Percentiles rank a stretch among this genome's conserved stretches.
phyloP scores from a whole-genome alignment of 1,284 basidiomycete species.

The Fomes fomentarius region DNA sequence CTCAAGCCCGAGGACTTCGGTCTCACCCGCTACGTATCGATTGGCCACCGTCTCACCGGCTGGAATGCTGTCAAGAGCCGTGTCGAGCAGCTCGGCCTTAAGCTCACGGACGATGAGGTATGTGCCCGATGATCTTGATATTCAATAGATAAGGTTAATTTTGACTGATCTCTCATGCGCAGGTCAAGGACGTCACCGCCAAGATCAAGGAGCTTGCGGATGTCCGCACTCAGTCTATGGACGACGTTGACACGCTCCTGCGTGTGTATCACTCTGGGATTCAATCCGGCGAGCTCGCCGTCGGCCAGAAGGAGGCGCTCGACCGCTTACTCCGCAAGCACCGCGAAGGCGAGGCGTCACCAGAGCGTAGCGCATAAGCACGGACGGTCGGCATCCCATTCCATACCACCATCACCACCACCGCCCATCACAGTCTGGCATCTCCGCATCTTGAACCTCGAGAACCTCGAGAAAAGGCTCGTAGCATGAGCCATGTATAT shows the following conservation, averaged over 20 bases:
- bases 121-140: conserved; percentile 6
- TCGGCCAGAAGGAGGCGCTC: conserved; percentile 87
- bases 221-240: conserved; percentile 97
- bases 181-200: conserved; percentile 96
- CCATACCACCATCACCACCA: no score
- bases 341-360: conserved; percentile 42
- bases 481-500: conserved; percentile 13
- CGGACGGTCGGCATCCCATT: no score
- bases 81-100: conserved; percentile 94
- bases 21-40: conserved; percentile 96
- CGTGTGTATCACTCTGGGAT: conserved; percentile 94
- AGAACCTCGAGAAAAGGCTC: conserved; percentile 25
- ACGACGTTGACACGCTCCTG: conserved; percentile 97
- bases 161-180: conserved; percentile 2
- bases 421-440: not conserved
- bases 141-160: not conserved
- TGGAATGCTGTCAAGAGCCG: conserved; percentile 99
- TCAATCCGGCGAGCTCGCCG: conserved; percentile 82
- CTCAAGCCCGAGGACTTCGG: conserved; percentile 99
- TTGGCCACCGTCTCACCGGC: conserved; percentile 95
- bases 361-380: conserved; percentile 11
- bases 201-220: conserved; percentile 99
- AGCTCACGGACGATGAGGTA: conserved; percentile 84
- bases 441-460: no score
- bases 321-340: conserved; percentile 82